These are phyloP conservation scores for Coemansia erecta DNA, from an alignment of 192 early-diverging fungal species.

Conservation along the genomic window DNA sequence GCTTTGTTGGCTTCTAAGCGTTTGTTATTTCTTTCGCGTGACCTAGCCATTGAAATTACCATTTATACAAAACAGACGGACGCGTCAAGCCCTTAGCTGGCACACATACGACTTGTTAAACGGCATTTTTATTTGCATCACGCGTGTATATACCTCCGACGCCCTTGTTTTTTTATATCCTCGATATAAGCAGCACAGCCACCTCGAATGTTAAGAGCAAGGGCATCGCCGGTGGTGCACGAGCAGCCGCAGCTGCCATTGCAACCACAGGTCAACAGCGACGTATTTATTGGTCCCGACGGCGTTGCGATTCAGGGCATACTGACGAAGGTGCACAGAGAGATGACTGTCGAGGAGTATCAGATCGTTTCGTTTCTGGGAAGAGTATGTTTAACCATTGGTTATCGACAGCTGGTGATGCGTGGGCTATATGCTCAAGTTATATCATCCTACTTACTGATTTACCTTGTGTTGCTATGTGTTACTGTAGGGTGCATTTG, in stretches of 20 bases:
- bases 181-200: neutral
- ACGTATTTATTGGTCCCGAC: conserved; percentile 36
- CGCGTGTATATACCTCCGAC: neutral
- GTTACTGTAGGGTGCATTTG: conserved; percentile 79
- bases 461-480: conserved; percentile 1
- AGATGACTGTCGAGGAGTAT: conserved; percentile 13
- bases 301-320: conserved; percentile 39
- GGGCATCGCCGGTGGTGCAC: neutral
- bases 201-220: neutral
- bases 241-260: neutral
- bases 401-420: too few species aligned
- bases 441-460: conserved; percentile 7
- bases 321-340: conserved; percentile 29
- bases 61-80: too few species aligned
- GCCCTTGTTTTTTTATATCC: neutral
- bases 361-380: conserved; percentile 38
- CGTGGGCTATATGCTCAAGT: neutral
- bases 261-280: conserved; percentile 7
- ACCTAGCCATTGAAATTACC: too few species aligned
- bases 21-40: too few species aligned
- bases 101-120: too few species aligned
- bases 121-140: neutral
- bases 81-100: too few species aligned
- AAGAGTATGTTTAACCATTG: conserved; percentile 20
- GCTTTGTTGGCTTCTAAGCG: too few species aligned